phyloP scores from a whole-genome alignment of 1,139 yeast species.

The Candida mesenterica region DNA sequence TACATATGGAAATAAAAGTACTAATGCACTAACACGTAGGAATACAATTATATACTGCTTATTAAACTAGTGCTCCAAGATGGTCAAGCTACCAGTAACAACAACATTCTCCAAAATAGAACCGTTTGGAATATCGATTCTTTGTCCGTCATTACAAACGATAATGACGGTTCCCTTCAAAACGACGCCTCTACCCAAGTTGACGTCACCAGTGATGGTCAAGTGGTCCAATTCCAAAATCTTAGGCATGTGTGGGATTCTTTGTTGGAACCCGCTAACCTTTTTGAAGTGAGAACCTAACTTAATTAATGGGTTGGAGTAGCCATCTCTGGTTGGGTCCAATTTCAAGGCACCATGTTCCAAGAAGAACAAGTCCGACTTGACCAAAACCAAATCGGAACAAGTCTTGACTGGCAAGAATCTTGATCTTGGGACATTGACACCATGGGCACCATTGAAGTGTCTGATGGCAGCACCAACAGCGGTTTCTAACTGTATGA shows the following conservation, averaged over 20 bases:
- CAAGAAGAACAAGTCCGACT: slow-evolving; percentile 90
- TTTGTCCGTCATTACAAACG: slow-evolving; percentile 96
- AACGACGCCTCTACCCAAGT: slow-evolving; percentile 83
- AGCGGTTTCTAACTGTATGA: slow-evolving; percentile 95
- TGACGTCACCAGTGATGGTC: slow-evolving; percentile 96
- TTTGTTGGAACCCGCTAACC: slow-evolving; percentile 84
- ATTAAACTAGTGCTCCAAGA: slow-evolving; percentile 75
- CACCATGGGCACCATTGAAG: slow-evolving; percentile 94
- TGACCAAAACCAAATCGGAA: slow-evolving; percentile 89
- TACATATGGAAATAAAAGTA: background rate
- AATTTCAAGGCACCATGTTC: slow-evolving; percentile 89
- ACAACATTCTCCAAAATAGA: slow-evolving; percentile 92
- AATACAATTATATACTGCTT: background rate
- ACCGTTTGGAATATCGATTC: slow-evolving; percentile 96
- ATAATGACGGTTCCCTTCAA: slow-evolving; percentile 96
- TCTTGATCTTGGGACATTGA: slow-evolving; percentile 96
- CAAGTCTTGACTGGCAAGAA: slow-evolving; percentile 98
- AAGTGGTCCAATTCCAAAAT: slow-evolving; percentile 94
- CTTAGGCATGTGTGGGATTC: slow-evolving; percentile 95
- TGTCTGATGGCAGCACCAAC: slow-evolving; percentile 99
- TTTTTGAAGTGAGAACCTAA: slow-evolving; percentile 96
- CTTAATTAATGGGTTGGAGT: slow-evolving; percentile 88
- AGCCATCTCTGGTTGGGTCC: slow-evolving; percentile 83
- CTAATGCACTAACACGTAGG: background rate
- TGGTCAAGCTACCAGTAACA: slow-evolving; percentile 93